Conservation (phyloP, 768 basidiomycete genomes). For the Auriculariales sp. region DNA sequence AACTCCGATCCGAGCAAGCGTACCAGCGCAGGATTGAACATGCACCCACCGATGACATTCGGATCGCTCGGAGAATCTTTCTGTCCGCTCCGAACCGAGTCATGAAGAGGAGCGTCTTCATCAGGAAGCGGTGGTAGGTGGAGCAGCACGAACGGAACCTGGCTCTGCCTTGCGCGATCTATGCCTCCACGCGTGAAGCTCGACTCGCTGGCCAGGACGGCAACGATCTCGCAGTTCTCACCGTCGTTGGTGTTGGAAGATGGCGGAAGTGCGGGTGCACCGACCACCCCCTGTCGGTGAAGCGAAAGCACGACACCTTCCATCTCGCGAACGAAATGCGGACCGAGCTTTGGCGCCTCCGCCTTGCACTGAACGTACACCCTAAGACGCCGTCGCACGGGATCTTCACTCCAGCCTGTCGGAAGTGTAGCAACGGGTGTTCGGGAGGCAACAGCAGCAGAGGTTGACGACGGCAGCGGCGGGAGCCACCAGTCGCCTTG, state of each 20-base stretch:
- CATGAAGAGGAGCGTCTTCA: conserved; percentile 2
- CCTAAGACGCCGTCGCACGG: conserved; percentile 40
- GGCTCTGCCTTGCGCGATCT: conserved; percentile 56
- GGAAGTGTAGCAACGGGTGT: background rate
- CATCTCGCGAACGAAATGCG: conserved; percentile 73
- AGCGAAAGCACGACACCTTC: conserved; percentile 60
- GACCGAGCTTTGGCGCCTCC: conserved; percentile 65
- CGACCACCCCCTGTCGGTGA: background rate
- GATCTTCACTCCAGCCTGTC: conserved; percentile 2
- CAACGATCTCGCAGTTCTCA: conserved; percentile 24
- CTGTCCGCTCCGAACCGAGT: conserved; percentile 1
- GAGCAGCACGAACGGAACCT: conserved; percentile 65
- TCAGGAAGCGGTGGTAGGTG: conserved; percentile 43
- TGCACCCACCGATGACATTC: conserved; percentile 29
- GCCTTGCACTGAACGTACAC: conserved; percentile 87
- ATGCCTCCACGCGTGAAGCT: conserved; percentile 60
- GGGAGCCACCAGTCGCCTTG: conserved; percentile 92
- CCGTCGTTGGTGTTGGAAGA: conserved; percentile 3
- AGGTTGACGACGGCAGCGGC: background rate
- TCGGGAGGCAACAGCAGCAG: background rate
- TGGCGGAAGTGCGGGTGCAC: background rate
- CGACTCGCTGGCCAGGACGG: conserved; percentile 67
- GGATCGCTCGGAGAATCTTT: conserved; percentile 3
- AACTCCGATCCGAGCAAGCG: conserved; percentile 47
- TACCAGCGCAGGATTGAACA: conserved; percentile 58